Evolutionary conservation across 2,329 filamentous ascomycete species (phyloP).

Genomic region (Botrytis fragariae): DNA sequence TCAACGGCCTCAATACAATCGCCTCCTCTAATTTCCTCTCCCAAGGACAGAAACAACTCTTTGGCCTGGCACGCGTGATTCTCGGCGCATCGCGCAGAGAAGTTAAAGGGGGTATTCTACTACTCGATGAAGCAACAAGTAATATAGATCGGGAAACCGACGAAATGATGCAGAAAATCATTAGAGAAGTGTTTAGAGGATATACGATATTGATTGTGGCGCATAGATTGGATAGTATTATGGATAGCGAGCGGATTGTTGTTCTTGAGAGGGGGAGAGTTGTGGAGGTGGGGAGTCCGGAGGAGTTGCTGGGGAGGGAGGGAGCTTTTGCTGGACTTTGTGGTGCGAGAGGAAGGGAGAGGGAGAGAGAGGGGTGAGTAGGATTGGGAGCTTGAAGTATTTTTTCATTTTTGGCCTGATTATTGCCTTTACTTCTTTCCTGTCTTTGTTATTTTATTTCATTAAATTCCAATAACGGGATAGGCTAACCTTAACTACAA

Average conservation of each 20-base stretch:
- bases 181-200: slow-evolving; percentile 50
- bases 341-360: neutral
- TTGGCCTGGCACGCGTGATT: neutral
- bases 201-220: slow-evolving; percentile 51
- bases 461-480: neutral
- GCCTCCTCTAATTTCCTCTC: neutral
- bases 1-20: neutral
- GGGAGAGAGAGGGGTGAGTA: neutral
- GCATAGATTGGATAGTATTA: slow-evolving; percentile 44
- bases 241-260: slow-evolving; percentile 50
- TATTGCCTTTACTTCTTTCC: neutral
- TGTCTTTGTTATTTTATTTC: too few relatives aligned
- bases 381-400: neutral
- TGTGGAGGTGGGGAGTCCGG: slow-evolving; percentile 19
- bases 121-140: neutral
- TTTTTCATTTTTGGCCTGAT: neutral
- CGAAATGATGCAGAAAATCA: slow-evolving; percentile 51
- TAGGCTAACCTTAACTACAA: neutral
- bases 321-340: neutral
- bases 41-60: neutral
- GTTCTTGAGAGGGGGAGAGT: slow-evolving; percentile 46
- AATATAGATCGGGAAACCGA: slow-evolving; percentile 46
- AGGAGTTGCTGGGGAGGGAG: neutral
- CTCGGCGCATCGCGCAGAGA: neutral
- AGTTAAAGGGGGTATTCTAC: neutral